Evolutionary conservation across 2,329 filamentous ascomycete species (phyloP).

Genomic region (Alternaria atra): DNA sequence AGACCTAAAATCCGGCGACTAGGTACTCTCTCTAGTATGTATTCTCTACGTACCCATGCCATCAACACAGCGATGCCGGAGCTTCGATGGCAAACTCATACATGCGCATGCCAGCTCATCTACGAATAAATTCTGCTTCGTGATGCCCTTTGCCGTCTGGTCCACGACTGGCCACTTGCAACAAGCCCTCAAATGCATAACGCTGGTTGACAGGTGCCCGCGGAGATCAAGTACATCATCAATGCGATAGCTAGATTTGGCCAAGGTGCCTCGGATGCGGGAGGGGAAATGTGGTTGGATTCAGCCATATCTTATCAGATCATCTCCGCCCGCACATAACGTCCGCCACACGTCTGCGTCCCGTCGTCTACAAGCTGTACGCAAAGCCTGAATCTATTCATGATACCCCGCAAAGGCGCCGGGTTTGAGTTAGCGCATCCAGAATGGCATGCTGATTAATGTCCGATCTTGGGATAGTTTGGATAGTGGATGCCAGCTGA

Average conservation of each 20-base stretch:
- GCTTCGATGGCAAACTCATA: constrained; percentile 6
- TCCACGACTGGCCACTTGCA: neutral
- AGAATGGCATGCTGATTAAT: constrained; percentile 12
- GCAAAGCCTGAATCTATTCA: constrained; percentile 8
- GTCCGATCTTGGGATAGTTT: constrained; percentile 2
- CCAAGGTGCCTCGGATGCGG: constrained; percentile 17
- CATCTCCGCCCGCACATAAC: constrained; percentile 29
- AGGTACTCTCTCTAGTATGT: constrained; percentile 9
- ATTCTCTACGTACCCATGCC: constrained; percentile 5
- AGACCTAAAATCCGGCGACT: constrained; percentile 23
- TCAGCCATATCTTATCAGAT: constrained; percentile 41
- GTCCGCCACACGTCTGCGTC: constrained; percentile 7
- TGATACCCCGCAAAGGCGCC: constrained; percentile 5
- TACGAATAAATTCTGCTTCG: neutral
- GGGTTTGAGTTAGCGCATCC: constrained; percentile 6
- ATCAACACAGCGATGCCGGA: constrained; percentile 30
- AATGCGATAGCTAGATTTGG: constrained; percentile 25
- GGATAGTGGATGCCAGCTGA: neutral
- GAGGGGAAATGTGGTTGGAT: constrained; percentile 25
- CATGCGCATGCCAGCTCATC: neutral
- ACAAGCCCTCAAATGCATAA: constrained; percentile 1
- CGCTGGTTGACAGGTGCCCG: constrained; percentile 4
- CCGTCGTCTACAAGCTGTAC: neutral
- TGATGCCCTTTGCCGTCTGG: neutral
- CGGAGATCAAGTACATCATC: constrained; percentile 23